Percentiles rank a stretch among this genome's conserved stretches.
These are phyloP conservation scores for Grammothele lineata DNA, from an alignment of 768 basidiomycete species.

Conservation along the genomic window DNA sequence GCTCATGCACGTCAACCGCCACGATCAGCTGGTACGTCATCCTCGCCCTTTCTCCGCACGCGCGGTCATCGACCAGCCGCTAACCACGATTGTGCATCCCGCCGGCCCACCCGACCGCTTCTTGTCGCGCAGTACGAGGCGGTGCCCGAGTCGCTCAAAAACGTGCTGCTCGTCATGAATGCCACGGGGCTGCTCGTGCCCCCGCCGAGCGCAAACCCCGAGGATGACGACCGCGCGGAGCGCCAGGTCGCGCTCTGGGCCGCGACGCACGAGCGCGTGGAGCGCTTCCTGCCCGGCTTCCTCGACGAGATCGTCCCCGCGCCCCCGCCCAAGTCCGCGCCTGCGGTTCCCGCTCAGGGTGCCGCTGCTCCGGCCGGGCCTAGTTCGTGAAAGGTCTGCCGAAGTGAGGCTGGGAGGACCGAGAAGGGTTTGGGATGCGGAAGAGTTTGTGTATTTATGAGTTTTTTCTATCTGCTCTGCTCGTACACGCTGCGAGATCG, in stretches of 20 bases:
- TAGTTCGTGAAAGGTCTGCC: not conserved
- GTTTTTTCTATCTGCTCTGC: too few species aligned
- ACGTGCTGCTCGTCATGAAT: constrained; percentile 94
- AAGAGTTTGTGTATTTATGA: too few species aligned
- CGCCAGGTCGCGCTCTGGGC: constrained; percentile 75
- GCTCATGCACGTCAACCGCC: constrained; percentile 80
- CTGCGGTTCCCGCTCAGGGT: too few species aligned
- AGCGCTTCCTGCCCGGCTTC: constrained; percentile 90
- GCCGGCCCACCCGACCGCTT: not conserved
- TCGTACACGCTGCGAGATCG: too few species aligned
- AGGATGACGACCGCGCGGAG: constrained; percentile 47
- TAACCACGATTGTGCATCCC: too few species aligned
- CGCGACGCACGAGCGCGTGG: constrained; percentile 80
- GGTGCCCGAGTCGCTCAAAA: constrained; percentile 93
- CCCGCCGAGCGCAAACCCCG: constrained; percentile 34
- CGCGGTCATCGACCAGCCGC: not conserved
- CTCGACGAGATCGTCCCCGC: constrained; percentile 62
- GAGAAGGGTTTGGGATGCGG: too few species aligned
- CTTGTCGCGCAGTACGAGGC: constrained; percentile 74
- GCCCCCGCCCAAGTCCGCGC: constrained; percentile 22
- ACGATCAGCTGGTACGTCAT: constrained; percentile 77
- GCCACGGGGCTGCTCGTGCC: constrained; percentile 81
- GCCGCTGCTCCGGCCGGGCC: too few species aligned
- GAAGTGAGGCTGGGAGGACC: too few species aligned
- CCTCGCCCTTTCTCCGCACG: not conserved